Conservation (phyloP, 352 stramenopile species). For the Elongisporangium undulatum region DNA sequence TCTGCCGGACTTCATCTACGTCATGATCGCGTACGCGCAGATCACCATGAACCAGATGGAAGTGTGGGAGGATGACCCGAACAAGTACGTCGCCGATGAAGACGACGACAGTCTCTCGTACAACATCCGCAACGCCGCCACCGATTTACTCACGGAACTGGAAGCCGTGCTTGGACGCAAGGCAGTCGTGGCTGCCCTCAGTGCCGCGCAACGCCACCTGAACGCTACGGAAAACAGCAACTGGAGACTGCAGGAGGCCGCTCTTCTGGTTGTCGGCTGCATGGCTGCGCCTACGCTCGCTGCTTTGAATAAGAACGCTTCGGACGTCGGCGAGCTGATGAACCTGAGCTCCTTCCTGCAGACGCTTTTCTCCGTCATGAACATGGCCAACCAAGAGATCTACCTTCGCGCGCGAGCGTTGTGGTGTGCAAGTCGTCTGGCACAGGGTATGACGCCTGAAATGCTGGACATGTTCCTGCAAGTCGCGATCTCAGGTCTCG, state of each 20-base stretch:
- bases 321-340: constrained; percentile 40
- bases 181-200: constrained; percentile 45
- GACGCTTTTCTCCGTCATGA: constrained; percentile 79
- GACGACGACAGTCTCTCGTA: constrained; percentile 81
- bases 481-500: constrained; percentile 67
- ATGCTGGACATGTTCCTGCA: constrained; percentile 73
- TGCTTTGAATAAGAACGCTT: constrained; percentile 46
- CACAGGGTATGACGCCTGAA: constrained; percentile 60
- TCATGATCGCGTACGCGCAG: constrained; percentile 85
- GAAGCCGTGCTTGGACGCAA: constrained; percentile 63
- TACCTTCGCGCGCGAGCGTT: constrained; percentile 73
- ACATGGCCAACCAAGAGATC: constrained; percentile 51
- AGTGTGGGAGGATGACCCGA: constrained; percentile 73
- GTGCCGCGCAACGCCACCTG: constrained; percentile 60
- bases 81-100: constrained; percentile 84
- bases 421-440: constrained; percentile 77
- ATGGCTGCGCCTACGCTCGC: constrained; percentile 54
- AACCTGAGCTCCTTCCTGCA: constrained; percentile 63
- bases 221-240: constrained; percentile 29
- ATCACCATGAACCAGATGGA: constrained; percentile 73
- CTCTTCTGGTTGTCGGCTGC: constrained; percentile 63
- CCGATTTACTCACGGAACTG: constrained; percentile 57
- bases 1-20: constrained; percentile 66
- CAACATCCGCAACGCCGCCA: constrained; percentile 70
- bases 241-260: constrained; percentile 74